A percentile compares a stretch with the other conserved stretches of the same genome.
These are phyloP conservation scores for Xylaria digitata DNA, from an alignment of 2,329 filamentous ascomycete genomes.

Conservation along the genomic window DNA sequence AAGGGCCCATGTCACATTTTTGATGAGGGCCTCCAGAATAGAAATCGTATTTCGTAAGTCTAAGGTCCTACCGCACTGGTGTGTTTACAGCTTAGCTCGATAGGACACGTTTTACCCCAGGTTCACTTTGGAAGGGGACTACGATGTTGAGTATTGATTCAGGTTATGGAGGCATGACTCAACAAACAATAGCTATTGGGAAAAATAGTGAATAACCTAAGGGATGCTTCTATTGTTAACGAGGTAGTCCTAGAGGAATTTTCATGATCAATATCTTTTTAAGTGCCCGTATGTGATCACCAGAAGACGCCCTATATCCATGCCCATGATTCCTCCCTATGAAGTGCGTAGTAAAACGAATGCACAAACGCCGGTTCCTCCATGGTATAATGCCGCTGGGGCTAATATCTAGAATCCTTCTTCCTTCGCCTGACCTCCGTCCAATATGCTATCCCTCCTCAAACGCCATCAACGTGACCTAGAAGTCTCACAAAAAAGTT, in stretches of 20 bases:
- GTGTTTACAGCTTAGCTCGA: not conserved
- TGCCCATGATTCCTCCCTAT: slow-evolving; percentile 24
- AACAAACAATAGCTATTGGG: not conserved
- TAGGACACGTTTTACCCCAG: not conserved
- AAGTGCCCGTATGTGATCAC: not conserved
- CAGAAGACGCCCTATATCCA: slow-evolving; percentile 6
- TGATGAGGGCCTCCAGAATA: not conserved
- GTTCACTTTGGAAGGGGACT: not conserved
- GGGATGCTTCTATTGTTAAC: slow-evolving; percentile 13
- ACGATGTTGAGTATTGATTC: not conserved
- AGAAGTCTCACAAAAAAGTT: slow-evolving; percentile 25
- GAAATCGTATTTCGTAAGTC: not conserved
- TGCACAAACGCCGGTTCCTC: slow-evolving; percentile 25
- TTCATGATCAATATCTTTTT: slow-evolving; percentile 14
- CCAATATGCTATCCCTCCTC: slow-evolving; percentile 13
- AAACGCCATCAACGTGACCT: slow-evolving; percentile 31
- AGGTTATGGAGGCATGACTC: not conserved
- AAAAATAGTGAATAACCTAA: not conserved
- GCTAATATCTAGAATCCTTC: slow-evolving; percentile 16
- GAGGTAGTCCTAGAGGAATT: not conserved
- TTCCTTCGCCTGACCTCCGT: not conserved
- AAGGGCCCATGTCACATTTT: not conserved
- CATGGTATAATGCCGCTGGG: slow-evolving; percentile 34
- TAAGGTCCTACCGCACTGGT: not conserved
- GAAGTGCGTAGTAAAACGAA: slow-evolving; percentile 9